A percentile compares a stretch with the other conserved stretches of the same genome.
These are phyloP conservation scores for Lentinula sp. DNA, from an alignment of 768 basidiomycete genomes.

Conservation along the genomic window DNA sequence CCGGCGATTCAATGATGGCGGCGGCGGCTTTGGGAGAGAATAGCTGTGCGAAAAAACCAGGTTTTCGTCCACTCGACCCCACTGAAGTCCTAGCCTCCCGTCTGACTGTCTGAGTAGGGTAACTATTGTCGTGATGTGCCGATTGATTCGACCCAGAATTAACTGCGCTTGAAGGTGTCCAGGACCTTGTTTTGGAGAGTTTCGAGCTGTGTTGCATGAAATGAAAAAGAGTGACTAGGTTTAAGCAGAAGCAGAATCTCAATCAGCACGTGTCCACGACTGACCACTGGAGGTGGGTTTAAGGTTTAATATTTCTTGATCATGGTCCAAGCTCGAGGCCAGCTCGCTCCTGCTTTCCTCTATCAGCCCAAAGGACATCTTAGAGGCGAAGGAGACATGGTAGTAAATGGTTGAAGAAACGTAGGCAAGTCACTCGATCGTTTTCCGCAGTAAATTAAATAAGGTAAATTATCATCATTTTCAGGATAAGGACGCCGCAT, in stretches of 20 bases:
- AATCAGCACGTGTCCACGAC: neutral
- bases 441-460: neutral
- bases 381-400: neutral
- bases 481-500: no score
- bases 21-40: neutral
- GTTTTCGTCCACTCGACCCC: neutral
- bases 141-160: neutral
- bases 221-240: neutral
- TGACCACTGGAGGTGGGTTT: no score
- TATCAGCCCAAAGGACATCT: neutral
- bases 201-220: neutral
- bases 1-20: neutral
- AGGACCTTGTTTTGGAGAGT: neutral
- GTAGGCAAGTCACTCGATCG: neutral
- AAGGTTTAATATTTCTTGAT: neutral
- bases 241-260: neutral
- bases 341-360: neutral
- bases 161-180: neutral
- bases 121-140: neutral
- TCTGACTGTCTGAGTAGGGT: neutral
- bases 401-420: neutral
- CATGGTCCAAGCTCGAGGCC: neutral
- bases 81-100: neutral
- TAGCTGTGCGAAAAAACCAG: slow-evolving; percentile 3
- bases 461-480: neutral